Percentiles rank a stretch among this genome's conserved stretches.
These are phyloP conservation scores for Trichoderma sp. DNA, from an alignment of 2,329 filamentous ascomycete species.

Conservation along the genomic window DNA sequence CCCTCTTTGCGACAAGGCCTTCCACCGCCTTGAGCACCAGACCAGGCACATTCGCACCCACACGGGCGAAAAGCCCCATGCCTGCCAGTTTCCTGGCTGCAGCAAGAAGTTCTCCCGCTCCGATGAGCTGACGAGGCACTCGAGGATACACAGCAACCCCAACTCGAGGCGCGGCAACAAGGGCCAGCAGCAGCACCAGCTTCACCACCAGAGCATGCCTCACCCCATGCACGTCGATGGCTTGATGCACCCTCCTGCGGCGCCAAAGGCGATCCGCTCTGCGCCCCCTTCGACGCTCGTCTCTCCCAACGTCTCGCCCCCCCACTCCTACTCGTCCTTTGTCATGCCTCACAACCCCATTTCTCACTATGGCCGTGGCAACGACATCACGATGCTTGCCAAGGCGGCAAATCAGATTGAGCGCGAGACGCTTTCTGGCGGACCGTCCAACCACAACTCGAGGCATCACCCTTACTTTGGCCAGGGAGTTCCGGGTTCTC, in stretches of 20 bases:
- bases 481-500: constrained; percentile 51
- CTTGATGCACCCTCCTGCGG: constrained; percentile 77
- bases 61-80: constrained; percentile 97
- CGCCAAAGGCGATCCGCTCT: constrained; percentile 80
- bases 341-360: constrained; percentile 52
- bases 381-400: constrained; percentile 62
- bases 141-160: constrained; percentile 97
- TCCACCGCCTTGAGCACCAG: constrained; percentile 97
- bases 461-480: constrained; percentile 59
- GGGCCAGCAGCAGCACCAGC: constrained; percentile 52
- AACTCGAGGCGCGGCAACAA: constrained; percentile 95
- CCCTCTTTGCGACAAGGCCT: constrained; percentile 96
- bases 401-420: constrained; percentile 65
- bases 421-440: constrained; percentile 53
- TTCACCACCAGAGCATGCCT: constrained; percentile 44
- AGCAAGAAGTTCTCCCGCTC: constrained; percentile 96
- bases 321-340: constrained; percentile 82
- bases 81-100: constrained; percentile 92
- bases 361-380: constrained; percentile 53
- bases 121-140: constrained; percentile 94
- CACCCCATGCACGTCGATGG: constrained; percentile 55
- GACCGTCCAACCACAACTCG: constrained; percentile 47
- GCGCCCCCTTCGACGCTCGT: constrained; percentile 82
- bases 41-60: constrained; percentile 90
- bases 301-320: constrained; percentile 95